Evolutionary conservation across 805 yeast species (phyloP).

Genomic region (Starmerella khaoyaiensis): DNA sequence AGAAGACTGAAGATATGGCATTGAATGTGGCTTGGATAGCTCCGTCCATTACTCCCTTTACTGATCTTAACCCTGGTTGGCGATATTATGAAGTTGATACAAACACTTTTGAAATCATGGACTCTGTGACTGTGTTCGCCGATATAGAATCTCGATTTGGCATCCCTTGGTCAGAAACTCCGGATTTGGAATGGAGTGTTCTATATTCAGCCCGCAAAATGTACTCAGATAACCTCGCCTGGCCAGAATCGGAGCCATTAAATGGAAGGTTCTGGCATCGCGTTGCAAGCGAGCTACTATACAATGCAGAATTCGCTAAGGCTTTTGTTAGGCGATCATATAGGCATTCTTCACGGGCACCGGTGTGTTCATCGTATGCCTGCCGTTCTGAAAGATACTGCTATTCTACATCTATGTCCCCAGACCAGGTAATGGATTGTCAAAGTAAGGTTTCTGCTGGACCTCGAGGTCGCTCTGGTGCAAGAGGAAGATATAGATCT

Average conservation of each 20-base stretch:
- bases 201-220: slow-evolving; percentile 54
- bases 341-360: slow-evolving; percentile 44
- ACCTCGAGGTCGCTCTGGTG: slow-evolving; percentile 5
- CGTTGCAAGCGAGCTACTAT: slow-evolving; percentile 37
- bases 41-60: slow-evolving; percentile 53
- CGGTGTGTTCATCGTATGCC: slow-evolving; percentile 33
- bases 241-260: slow-evolving; percentile 50
- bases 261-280: slow-evolving; percentile 58
- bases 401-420: slow-evolving; percentile 26
- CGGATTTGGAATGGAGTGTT: slow-evolving; percentile 48
- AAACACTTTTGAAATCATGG: slow-evolving; percentile 46
- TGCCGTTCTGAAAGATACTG: slow-evolving; percentile 34
- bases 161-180: slow-evolving; percentile 16
- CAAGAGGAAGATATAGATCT: not conserved
- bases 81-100: slow-evolving; percentile 57
- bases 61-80: slow-evolving; percentile 55
- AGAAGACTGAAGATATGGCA: slow-evolving; percentile 34
- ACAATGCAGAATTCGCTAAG: slow-evolving; percentile 37
- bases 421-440: slow-evolving; percentile 23
- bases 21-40: slow-evolving; percentile 50
- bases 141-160: slow-evolving; percentile 41
- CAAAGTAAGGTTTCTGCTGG: slow-evolving; percentile 9
- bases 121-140: slow-evolving; percentile 48
- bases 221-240: slow-evolving; percentile 35
- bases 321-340: slow-evolving; percentile 37